Percentiles rank a stretch among this genome's conserved stretches.
Evolutionary conservation across 1,284 basidiomycete genomes (phyloP).

Genomic region (Malassezia slooffiae): DNA sequence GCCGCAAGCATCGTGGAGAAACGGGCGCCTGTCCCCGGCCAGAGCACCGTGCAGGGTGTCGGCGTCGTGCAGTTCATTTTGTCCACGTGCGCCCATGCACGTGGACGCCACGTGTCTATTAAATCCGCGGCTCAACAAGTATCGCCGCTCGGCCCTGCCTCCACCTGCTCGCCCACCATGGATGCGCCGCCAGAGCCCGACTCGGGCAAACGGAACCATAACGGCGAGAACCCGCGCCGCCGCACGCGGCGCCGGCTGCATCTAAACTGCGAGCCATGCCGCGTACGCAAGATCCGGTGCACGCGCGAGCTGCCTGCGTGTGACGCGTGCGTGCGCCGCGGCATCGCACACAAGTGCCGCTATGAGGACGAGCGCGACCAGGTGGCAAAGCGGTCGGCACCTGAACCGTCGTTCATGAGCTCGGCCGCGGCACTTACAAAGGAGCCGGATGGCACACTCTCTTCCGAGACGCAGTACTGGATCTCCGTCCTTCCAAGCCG

Average conservation of each 20-base stretch:
- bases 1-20: too few relatives aligned
- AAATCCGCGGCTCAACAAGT: not conserved
- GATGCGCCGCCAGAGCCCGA: too few relatives aligned
- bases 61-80: not conserved
- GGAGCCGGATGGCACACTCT: too few relatives aligned
- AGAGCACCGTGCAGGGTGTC: too few relatives aligned
- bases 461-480: not conserved
- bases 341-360: not conserved
- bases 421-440: too few relatives aligned
- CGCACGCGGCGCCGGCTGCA: not conserved
- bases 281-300: not conserved
- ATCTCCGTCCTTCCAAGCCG: too few relatives aligned
- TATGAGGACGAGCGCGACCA: not conserved
- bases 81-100: not conserved
- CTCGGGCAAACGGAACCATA: too few relatives aligned
- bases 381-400: too few relatives aligned
- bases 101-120: not conserved
- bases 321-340: not conserved
- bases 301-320: not conserved
- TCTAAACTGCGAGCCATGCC: not conserved
- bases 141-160: not conserved
- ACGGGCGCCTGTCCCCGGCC: not conserved
- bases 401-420: too few relatives aligned
- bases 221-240: too few relatives aligned
- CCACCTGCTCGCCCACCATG: too few relatives aligned